Base-by-base conservation (phyloP, 441 rosid species). In the Erodium texanum region DNA sequence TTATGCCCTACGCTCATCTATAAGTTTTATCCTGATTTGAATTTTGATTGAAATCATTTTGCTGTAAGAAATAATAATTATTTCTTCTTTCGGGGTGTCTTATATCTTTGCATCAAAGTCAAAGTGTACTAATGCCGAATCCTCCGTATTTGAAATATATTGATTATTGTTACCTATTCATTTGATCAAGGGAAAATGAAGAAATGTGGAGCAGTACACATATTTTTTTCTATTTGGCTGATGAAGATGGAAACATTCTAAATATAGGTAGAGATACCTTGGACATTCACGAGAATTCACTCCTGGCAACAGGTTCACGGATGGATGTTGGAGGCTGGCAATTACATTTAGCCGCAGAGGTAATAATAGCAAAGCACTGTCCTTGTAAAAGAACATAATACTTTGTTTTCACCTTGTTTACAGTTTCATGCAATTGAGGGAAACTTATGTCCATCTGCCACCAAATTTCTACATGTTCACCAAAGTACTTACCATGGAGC, bases 201-300 rank as follows among this genome's bases (percentile, higher is more conserved):
- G 87, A 82, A 72, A 79, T 79, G 76, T 76, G 69, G 86, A 84
- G 81, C 78, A 82, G 65, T 61, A 90, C 79, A 27, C 95, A 92
- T 74, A 83, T 92, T 64, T 95, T 90, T 80, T 95, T 95, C 82
- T 95, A 92, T 80, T 71, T 95, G 81, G 96, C 92, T 52, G 91
- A 95, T 80, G 99, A 95, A 82, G 89, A 83, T 73, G 95, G 92
- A 68, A 84, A 75, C 82, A 74, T 81, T 77, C 77, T 90, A 64
- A 87, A 74, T 75, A 75, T 92, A 81, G 81, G 78, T 68, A 79
- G 66, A 19, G 82, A 85, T 68, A 70, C 7, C 67, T 73, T 75
- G 20, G 82, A 81, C 68, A 78, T 73, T 65, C 77, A 24, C 9
- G 80, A 77, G 75, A 81, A 62, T 79, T 85, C 95, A 78, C 90